phyloP scores from a whole-genome alignment of 305 asterid genomes.

The Fraxinus albicans region DNA sequence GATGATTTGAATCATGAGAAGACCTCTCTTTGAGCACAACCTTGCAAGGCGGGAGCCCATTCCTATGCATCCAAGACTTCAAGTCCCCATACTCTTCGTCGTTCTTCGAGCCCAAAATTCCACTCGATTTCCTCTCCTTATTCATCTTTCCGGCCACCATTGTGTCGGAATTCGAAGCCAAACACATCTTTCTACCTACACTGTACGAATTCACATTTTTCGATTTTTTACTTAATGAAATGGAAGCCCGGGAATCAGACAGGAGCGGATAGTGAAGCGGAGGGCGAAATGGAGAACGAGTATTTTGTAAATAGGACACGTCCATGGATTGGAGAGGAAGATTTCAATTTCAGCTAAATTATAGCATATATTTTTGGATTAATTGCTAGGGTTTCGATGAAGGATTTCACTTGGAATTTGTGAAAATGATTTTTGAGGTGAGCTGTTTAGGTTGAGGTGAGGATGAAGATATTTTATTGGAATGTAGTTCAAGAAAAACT shows the following conservation, averaged over 20 bases:
- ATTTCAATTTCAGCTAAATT: constrained; percentile 7
- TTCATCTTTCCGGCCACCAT: constrained; percentile 37
- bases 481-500: background rate
- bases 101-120: constrained; percentile 34
- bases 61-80: constrained; percentile 89
- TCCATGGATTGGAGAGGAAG: constrained; percentile 28
- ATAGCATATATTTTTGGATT: constrained; percentile 13
- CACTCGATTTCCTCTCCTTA: constrained; percentile 38
- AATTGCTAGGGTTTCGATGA: constrained; percentile 6
- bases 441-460: background rate
- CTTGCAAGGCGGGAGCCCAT: constrained; percentile 84
- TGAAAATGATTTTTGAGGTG: background rate
- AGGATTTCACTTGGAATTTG: background rate
- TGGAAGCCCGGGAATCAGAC: constrained; percentile 39
- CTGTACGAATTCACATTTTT: constrained; percentile 18
- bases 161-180: constrained; percentile 66
- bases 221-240: constrained; percentile 26
- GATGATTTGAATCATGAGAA: constrained; percentile 55
- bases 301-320: constrained; percentile 24
- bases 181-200: constrained; percentile 36
- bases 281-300: constrained; percentile 40
- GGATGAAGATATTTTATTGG: background rate
- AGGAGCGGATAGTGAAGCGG: constrained; percentile 24
- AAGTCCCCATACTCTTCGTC: constrained; percentile 55
- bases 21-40: constrained; percentile 75